Base-by-base conservation (phyloP, 108 stramenopile species). In the Cyclotella kingstonii region DNA sequence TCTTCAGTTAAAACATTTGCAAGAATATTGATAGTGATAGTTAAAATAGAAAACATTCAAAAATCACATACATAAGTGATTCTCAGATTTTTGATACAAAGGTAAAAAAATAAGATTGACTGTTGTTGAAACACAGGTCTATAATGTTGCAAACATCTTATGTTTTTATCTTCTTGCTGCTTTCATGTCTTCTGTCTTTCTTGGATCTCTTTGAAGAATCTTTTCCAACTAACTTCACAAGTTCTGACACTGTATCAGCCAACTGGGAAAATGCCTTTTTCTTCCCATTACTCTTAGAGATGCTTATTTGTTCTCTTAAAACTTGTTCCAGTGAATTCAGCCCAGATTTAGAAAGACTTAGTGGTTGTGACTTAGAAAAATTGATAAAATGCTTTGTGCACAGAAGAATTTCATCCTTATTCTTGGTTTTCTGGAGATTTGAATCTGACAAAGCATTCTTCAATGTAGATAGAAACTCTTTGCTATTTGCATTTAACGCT, bases 391-490 rank as follows among this genome's bases (percentile, higher is more conserved):
- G 44, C 54, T 72, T 72, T 33, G 61, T 55, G 35, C 55, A 33
- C 29, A 57, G 49, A 22, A 72, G 11, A 5, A 72, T 56, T 53
- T 63, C 70, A 47, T 72, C 70, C 35, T 61, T 72, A 38, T 72
- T 61, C 38, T 63, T 72, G 29, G 56, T 10, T 46, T 57, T 72
- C 15, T 69, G 38, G 21, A 72, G 54, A 47, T 31, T 48, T 19
- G 53, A 26, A 52, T 63, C 62, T 47, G 41, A 35, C 18, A 72
- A 30, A 23, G 62, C 61, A 30, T 49, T 39, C 7, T 28, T 41
- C 11, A 72, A 36, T 22, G 51, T 29, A 11, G 31, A 12, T 19
- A 56, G 62, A 42, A 57, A 36, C 25, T 43, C 58, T 30, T 46
- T 57, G 48, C 60, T 58, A 46, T 19, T 41, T 25, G 42, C 38